These are phyloP conservation scores for Trichaptum fuscoviolaceum DNA, from an alignment of 768 basidiomycete species.

Conservation along the genomic window DNA sequence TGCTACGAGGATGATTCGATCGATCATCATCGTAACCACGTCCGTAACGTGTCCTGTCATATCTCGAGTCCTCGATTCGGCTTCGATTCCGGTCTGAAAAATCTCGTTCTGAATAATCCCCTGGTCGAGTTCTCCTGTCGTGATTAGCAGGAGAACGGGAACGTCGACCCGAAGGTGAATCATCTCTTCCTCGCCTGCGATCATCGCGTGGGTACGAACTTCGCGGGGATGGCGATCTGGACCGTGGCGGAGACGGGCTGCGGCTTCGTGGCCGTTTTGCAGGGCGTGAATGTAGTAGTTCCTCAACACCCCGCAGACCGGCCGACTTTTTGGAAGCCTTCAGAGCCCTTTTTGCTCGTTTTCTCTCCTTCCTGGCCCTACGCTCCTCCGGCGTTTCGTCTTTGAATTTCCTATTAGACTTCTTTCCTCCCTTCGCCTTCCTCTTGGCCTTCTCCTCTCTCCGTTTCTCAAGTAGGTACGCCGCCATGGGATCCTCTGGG, in stretches of 20 bases:
- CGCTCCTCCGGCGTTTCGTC: constrained; percentile 80
- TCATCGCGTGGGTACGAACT: background rate
- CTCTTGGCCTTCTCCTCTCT: constrained; percentile 61
- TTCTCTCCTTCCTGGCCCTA: constrained; percentile 66
- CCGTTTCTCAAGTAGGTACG: constrained; percentile 76
- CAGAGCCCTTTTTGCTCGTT: constrained; percentile 59
- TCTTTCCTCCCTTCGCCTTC: constrained; percentile 53
- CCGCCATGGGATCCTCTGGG: constrained; percentile 97
- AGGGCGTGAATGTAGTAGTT: constrained; percentile 41
- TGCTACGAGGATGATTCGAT: background rate
- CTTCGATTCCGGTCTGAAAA: background rate
- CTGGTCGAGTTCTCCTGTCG: background rate
- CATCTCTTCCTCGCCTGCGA: background rate
- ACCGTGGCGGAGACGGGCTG: constrained; percentile 8
- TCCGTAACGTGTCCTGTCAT: background rate
- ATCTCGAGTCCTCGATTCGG: background rate
- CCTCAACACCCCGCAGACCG: constrained; percentile 61
- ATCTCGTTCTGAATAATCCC: constrained; percentile 7
- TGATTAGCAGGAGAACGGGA: background rate
- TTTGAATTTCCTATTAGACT: constrained; percentile 59
- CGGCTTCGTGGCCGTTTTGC: constrained; percentile 8
- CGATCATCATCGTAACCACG: background rate
- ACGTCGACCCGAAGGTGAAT: background rate
- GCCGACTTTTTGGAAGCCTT: constrained; percentile 51
- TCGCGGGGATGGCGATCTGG: background rate